phyloP scores from a whole-genome alignment of 1,284 basidiomycete species.

The Wallemia ichthyophaga region DNA sequence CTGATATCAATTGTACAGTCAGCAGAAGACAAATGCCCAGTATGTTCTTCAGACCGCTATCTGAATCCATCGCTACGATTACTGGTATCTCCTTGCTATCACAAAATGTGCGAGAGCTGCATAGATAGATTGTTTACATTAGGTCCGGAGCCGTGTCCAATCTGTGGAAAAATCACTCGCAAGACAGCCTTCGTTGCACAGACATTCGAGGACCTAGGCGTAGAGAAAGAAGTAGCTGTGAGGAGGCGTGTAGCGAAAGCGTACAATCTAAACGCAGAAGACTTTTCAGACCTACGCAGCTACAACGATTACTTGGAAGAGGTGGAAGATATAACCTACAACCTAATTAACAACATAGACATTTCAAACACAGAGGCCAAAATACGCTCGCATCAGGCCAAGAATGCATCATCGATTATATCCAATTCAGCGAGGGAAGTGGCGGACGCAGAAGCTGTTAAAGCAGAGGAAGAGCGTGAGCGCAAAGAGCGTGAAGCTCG shows the following conservation, averaged over 20 bases:
- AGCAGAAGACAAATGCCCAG: slow-evolving; percentile 80
- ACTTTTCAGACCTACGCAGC: slow-evolving; percentile 48
- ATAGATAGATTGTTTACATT: slow-evolving; percentile 88
- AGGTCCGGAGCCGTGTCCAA: slow-evolving; percentile 84
- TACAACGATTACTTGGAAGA: slow-evolving; percentile 93
- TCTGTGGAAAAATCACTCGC: slow-evolving; percentile 60
- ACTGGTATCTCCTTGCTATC: slow-evolving; percentile 86
- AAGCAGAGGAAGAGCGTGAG: slow-evolving; percentile 43
- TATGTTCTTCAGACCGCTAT: slow-evolving; percentile 89
- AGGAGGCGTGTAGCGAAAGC: slow-evolving; percentile 61
- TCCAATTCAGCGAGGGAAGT: slow-evolving; percentile 46
- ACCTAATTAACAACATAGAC: slow-evolving; percentile 74
- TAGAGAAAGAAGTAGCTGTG: slow-evolving; percentile 86
- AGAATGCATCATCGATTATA: slow-evolving; percentile 50
- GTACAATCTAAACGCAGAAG: slow-evolving; percentile 66
- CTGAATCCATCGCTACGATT: slow-evolving; percentile 78
- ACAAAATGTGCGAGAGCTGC: slow-evolving; percentile 57
- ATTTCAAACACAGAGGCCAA: slow-evolving; percentile 54
- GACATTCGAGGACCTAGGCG: slow-evolving; percentile 82
- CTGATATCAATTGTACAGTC: slow-evolving; percentile 26
- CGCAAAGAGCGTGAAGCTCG: slow-evolving; percentile 37
- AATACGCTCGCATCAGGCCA: slow-evolving; percentile 42
- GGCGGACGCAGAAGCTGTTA: slow-evolving; percentile 31
- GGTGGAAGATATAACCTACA: slow-evolving; percentile 89
- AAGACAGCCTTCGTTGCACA: slow-evolving; percentile 85